These are phyloP conservation scores for Pelargonium australe DNA, from an alignment of 441 rosid species.

Conservation along the genomic window DNA sequence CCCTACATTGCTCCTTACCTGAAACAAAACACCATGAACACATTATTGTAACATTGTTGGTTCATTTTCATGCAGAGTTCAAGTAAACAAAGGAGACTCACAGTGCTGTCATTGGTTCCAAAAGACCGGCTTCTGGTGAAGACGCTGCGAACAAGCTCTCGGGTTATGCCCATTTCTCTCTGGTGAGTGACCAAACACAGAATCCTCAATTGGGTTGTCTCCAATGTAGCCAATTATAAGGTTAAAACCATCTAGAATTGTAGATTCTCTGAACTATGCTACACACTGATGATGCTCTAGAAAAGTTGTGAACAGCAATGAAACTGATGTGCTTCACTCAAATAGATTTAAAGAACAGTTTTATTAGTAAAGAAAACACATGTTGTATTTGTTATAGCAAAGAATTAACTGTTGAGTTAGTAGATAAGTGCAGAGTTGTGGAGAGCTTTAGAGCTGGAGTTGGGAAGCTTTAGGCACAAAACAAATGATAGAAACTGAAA, in stretches of 20 bases:
- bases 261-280: constrained; percentile 22
- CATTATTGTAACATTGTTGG: no score
- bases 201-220: constrained; percentile 14
- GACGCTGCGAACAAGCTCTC: constrained; percentile 57
- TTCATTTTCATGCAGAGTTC: no score
- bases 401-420: constrained; percentile 4
- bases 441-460: constrained; percentile 54
- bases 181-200: constrained; percentile 15
- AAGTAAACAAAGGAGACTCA: constrained; percentile 21
- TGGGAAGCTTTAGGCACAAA: constrained; percentile 20
- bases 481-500: constrained; percentile 19
- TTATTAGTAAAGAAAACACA: neutral
- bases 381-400: neutral
- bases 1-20: constrained; percentile 39
- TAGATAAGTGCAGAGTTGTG: constrained; percentile 13
- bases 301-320: neutral
- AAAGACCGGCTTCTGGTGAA: constrained; percentile 55
- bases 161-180: constrained; percentile 61
- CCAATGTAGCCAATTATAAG: no score
- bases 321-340: no score
- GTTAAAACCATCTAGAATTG: no score
- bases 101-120: constrained; percentile 36
- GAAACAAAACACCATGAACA: constrained; percentile 11
- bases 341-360: neutral
- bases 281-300: constrained; percentile 12